phyloP scores from a whole-genome alignment of 108 stramenopile genomes.

The Nitzschia sp. region DNA sequence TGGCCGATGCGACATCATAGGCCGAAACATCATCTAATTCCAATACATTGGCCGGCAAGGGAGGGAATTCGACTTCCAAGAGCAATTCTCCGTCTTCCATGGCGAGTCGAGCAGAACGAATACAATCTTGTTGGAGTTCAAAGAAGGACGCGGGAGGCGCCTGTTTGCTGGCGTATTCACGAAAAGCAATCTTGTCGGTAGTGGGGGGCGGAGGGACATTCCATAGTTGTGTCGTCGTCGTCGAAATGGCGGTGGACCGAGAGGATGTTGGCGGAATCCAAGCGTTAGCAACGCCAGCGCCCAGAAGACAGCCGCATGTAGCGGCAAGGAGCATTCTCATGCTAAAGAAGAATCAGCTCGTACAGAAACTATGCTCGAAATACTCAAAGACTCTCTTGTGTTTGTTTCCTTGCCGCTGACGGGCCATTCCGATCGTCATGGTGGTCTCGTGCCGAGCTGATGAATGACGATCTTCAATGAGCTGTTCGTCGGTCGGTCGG shows the following conservation, averaged over 20 bases:
- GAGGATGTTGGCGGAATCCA: not conserved
- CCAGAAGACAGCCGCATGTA: no score
- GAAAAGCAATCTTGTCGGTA: conserved; percentile 50
- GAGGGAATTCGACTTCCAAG: conserved; percentile 93
- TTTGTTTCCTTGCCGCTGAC: no score
- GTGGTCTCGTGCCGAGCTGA: no score
- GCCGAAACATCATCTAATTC: conserved; percentile 92
- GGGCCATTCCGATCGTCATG: no score
- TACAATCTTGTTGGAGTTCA: conserved; percentile 75
- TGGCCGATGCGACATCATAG: conserved; percentile 91
- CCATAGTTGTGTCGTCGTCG: conserved; percentile 15
- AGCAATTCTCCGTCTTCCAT: conserved; percentile 77
- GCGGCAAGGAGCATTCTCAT: no score
- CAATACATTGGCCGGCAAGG: conserved; percentile 85
- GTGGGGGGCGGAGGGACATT: conserved; percentile 58
- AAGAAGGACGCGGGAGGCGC: conserved; percentile 72
- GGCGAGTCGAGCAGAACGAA: conserved; percentile 61
- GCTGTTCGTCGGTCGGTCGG: no score
- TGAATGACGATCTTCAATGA: no score
- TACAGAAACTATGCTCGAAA: no score
- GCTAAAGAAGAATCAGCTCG: no score
- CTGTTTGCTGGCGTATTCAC: conserved; percentile 53
- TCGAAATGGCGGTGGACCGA: not conserved
- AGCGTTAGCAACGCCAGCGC: not conserved
- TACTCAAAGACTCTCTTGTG: no score